Base-by-base conservation (phyloP, 768 basidiomycete species). In the Leucocoprinus birnbaumii region DNA sequence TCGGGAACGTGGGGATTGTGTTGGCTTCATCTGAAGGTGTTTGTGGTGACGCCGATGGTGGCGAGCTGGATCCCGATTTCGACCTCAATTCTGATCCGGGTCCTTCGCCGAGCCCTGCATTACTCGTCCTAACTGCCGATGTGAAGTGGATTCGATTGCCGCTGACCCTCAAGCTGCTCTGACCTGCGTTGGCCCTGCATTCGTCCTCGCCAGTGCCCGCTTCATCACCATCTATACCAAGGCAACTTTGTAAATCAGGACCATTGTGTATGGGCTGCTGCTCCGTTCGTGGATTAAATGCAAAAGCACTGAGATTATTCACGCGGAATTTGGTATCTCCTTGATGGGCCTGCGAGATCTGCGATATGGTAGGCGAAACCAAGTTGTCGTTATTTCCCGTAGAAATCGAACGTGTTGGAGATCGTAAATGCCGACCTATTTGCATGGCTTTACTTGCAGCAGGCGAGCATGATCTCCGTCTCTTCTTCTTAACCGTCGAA, bases 401-500 rank as follows among this genome's bases (percentile, higher is more conserved):
- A 13, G 54, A 55, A 25, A 49, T 48, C 8, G 54, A 55, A 22
- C 47, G 42, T 25, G 22, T 27, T 5, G 58, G 58, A 6, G 58
- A 44, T 21, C n/a, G 44, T 21, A 34, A 24, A 38, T 35, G 46
- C 19, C 37, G 26, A 8, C 46, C 13, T 19, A 40, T 13, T 38
- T 48, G 22, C 24, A 26, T n/a, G 14, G 16, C 13, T n/a, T 38
- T 16, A 24, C 25, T 34, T 11, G 2, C 42, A 11, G 21, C 19
- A 25, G 54, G 22, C 10, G 51, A 35, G 19, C 44, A 44, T 16
- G 54, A 53, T 25, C 21, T 24, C 8, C 56, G 59, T 40, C 21
- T 40, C 11, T 48, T 57, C n/a, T 62, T 65, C 52, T 63, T 66
- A 26, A 31, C 45, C 3, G 58, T 58, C 6, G 68, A 69, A 13